These are phyloP conservation scores for Schoenoplectus tabernaemontani DNA, from an alignment of 202 grass and related monocot species.

Conservation along the genomic window DNA sequence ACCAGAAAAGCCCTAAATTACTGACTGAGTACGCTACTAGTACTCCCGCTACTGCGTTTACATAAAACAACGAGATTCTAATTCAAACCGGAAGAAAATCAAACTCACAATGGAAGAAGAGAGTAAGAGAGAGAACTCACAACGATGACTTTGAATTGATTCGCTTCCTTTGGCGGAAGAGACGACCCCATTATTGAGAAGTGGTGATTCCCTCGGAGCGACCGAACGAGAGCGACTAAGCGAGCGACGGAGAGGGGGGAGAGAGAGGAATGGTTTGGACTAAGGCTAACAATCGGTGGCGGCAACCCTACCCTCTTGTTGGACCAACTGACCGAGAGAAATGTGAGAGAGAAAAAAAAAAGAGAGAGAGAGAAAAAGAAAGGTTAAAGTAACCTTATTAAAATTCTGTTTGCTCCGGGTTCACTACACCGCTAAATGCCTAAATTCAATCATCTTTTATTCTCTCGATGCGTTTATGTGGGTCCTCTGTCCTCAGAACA, in stretches of 20 bases:
- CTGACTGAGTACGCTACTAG: background rate
- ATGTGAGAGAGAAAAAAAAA: background rate
- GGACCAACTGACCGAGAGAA: constrained; percentile 12
- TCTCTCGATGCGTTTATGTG: no score
- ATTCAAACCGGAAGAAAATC: no score
- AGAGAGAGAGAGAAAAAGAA: background rate
- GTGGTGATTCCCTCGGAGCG: constrained; percentile 21
- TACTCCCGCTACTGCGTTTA: no score
- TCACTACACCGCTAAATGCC: background rate
- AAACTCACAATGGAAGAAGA: background rate
- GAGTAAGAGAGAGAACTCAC: constrained; percentile 38
- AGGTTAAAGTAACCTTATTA: background rate
- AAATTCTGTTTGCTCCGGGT: background rate
- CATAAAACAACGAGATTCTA: no score
- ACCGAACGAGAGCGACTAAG: background rate
- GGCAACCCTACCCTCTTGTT: constrained; percentile 31
- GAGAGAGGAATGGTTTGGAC: background rate
- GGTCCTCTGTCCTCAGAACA: no score
- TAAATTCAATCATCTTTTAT: no score
- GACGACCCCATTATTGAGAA: constrained; percentile 68
- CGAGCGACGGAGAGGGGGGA: constrained; percentile 21
- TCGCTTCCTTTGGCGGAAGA: constrained; percentile 94
- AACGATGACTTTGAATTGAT: constrained; percentile 99
- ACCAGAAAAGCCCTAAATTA: no score
- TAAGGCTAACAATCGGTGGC: background rate